These are phyloP conservation scores for Lichtheimia hyalospora DNA, from an alignment of 371 early-diverging fungal species.

Conservation along the genomic window DNA sequence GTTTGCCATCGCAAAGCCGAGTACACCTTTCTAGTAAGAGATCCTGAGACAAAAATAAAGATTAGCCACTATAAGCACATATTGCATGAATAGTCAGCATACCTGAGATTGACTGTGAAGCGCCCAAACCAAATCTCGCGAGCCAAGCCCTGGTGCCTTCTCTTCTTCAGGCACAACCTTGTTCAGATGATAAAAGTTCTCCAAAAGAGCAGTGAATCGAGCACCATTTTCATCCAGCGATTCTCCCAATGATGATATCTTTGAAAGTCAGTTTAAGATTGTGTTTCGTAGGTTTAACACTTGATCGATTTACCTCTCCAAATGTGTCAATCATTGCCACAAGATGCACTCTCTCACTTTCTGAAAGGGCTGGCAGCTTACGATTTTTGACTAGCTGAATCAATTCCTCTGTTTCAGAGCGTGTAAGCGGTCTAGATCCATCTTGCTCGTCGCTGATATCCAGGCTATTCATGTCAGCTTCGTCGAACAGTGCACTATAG, in stretches of 20 bases:
- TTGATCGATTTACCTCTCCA: constrained; percentile 45
- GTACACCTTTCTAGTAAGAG: constrained; percentile 68
- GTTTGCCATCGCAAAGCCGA: constrained; percentile 58
- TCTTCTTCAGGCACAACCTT: constrained; percentile 39
- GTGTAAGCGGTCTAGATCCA: constrained; percentile 32
- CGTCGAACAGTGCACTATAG: constrained; percentile 35
- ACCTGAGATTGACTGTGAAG: constrained; percentile 89
- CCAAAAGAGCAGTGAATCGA: constrained; percentile 74
- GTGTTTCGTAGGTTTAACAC: not conserved
- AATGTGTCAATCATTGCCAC: constrained; percentile 64
- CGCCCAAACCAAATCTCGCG: constrained; percentile 85
- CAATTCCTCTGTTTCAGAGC: constrained; percentile 26
- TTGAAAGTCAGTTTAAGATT: not conserved
- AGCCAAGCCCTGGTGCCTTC: constrained; percentile 47
- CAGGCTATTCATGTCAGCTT: constrained; percentile 1
- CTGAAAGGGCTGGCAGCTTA: constrained; percentile 46
- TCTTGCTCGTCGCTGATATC: constrained; percentile 22
- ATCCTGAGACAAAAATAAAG: constrained; percentile 49
- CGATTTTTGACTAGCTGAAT: constrained; percentile 39
- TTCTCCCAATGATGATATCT: constrained; percentile 70
- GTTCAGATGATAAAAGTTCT: constrained; percentile 67
- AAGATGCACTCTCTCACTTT: constrained; percentile 46
- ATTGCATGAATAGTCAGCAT: not conserved
- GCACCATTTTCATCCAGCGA: constrained; percentile 90
- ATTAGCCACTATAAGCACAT: not conserved